Percentiles rank a stretch among this genome's conserved stretches.
Evolutionary conservation across 805 yeast species (phyloP).

Genomic region (Kodamaea hsintzibuensis): DNA sequence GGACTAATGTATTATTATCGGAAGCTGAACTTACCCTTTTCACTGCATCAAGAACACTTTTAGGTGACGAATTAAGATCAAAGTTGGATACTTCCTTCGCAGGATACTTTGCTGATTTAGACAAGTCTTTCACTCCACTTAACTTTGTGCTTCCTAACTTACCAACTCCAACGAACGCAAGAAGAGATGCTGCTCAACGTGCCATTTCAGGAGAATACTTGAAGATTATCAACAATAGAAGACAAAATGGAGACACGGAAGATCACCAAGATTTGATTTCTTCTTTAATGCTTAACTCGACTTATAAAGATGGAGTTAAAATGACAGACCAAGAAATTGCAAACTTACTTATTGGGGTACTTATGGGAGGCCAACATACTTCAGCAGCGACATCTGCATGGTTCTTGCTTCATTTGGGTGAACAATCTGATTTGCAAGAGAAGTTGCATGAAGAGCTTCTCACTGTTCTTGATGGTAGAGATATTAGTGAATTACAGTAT

Average conservation of each 20-base stretch:
- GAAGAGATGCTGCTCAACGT: slow-evolving; percentile 83
- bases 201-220: slow-evolving; percentile 78
- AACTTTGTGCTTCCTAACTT: slow-evolving; percentile 93
- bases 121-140: slow-evolving; percentile 92
- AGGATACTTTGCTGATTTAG: slow-evolving; percentile 80
- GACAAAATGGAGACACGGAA: slow-evolving; percentile 58
- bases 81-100: slow-evolving; percentile 84
- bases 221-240: slow-evolving; percentile 61
- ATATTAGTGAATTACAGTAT: slow-evolving; percentile 60
- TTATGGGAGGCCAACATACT: slow-evolving; percentile 99
- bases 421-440: slow-evolving; percentile 79
- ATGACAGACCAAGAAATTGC: slow-evolving; percentile 97
- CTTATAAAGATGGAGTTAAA: slow-evolving; percentile 87
- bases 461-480: slow-evolving; percentile 51
- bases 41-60: slow-evolving; percentile 88
- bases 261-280: slow-evolving; percentile 68
- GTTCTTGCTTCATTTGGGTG: slow-evolving; percentile 88
- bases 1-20: slow-evolving; percentile 67
- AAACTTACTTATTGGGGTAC: slow-evolving; percentile 85
- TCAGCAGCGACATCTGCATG: slow-evolving; percentile 95
- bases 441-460: slow-evolving; percentile 74
- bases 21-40: slow-evolving; percentile 95
- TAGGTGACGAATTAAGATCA: slow-evolving; percentile 88
- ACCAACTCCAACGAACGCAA: slow-evolving; percentile 80
- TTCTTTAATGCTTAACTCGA: slow-evolving; percentile 73